A percentile compares a stretch with the other conserved stretches of the same genome.
Evolutionary conservation across 2,329 filamentous ascomycete genomes (phyloP).

Genomic region (Aspergillus sp.): DNA sequence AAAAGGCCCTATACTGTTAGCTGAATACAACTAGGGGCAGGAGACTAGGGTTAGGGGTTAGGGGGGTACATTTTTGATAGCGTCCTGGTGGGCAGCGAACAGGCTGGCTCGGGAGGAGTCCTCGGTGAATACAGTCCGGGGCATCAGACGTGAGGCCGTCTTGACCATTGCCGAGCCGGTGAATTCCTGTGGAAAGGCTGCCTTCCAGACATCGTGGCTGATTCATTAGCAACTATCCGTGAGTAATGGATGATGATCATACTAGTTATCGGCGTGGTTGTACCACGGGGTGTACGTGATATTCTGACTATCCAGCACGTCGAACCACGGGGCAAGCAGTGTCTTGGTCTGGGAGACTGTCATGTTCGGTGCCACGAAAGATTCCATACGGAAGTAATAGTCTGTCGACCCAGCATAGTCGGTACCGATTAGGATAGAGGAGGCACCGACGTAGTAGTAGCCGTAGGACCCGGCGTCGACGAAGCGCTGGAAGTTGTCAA

Average conservation of each 20-base stretch:
- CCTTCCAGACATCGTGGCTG: slow-evolving; percentile 21
- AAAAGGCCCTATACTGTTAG: slow-evolving; percentile 17
- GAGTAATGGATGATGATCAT: background rate
- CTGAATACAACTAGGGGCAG: too few species aligned
- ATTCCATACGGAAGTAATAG: slow-evolving; percentile 28
- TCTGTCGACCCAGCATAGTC: slow-evolving; percentile 19
- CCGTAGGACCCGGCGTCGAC: slow-evolving; percentile 25
- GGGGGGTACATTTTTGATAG: slow-evolving; percentile 11
- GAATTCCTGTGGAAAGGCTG: slow-evolving; percentile 21
- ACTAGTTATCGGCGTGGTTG: slow-evolving; percentile 25
- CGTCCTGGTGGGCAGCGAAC: slow-evolving; percentile 19
- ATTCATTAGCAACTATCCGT: background rate
- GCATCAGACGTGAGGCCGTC: slow-evolving; percentile 24
- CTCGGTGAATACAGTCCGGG: slow-evolving; percentile 19
- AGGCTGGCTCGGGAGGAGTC: slow-evolving; percentile 17
- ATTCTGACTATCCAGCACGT: slow-evolving; percentile 17
- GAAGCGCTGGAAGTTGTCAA: slow-evolving; percentile 21
- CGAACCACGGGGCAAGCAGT: slow-evolving; percentile 22
- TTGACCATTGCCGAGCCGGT: slow-evolving; percentile 20
- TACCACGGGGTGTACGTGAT: slow-evolving; percentile 22
- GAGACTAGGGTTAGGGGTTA: too few species aligned
- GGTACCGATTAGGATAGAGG: slow-evolving; percentile 13
- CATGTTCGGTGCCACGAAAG: slow-evolving; percentile 25
- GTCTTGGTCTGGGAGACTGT: slow-evolving; percentile 18
- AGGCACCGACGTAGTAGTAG: slow-evolving; percentile 24